Conservation (phyloP, 257 asterid genomes). For the Ocimum tenuiflorum region DNA sequence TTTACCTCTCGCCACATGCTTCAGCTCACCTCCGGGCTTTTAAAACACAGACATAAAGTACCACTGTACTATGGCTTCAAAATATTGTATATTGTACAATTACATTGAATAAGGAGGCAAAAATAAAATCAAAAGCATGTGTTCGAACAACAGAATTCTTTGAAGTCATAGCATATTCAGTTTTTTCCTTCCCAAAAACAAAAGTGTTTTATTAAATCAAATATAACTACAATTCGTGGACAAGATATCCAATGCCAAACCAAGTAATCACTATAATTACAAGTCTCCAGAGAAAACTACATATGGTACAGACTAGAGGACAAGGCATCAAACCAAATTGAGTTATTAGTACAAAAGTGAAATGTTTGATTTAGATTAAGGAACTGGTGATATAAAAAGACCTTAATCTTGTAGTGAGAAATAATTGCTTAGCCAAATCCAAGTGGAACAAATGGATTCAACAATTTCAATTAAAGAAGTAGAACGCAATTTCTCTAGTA, state of each 20-base stretch:
- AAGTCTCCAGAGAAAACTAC: not conserved
- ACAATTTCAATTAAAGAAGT: conserved; percentile 4
- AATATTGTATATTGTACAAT: not conserved
- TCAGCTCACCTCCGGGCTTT: too few relatives aligned
- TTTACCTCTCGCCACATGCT: too few relatives aligned
- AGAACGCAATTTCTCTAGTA: not conserved
- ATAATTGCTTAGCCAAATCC: conserved; percentile 1
- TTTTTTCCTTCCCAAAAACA: not conserved
- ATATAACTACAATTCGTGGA: not conserved
- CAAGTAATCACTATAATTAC: not conserved
- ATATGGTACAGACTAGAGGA: not conserved
- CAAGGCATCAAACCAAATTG: not conserved
- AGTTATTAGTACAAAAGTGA: not conserved
- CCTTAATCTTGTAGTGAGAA: not conserved
- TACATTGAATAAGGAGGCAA: not conserved
- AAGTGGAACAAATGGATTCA: conserved; percentile 12
- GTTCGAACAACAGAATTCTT: not conserved
- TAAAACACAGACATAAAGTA: too few relatives aligned
- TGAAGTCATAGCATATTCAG: not conserved
- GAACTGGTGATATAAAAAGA: not conserved
- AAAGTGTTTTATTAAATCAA: not conserved
- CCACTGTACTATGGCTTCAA: not conserved
- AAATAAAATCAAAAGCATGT: not conserved
- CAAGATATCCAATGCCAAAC: not conserved
- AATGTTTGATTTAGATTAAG: not conserved